Evolutionary conservation across 805 yeast genomes (phyloP).

Genomic region (Ogataea parapolymorpha): DNA sequence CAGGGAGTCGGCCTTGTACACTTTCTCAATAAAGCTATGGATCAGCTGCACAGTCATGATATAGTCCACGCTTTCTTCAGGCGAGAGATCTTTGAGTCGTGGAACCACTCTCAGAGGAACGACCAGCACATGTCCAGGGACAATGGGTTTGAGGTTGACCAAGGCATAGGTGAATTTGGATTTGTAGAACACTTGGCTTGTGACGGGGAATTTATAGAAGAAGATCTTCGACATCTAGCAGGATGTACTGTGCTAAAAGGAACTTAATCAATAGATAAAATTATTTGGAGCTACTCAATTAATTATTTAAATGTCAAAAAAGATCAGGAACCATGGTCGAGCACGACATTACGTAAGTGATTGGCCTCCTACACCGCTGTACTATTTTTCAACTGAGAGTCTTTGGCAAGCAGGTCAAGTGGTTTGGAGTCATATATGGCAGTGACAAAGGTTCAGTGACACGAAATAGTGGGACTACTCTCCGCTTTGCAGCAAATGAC

Average conservation of each 20-base stretch:
- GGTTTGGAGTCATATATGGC: too few species aligned
- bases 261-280: not conserved
- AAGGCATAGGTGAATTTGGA: constrained; percentile 73
- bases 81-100: constrained; percentile 64
- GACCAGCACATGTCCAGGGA: constrained; percentile 90
- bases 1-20: constrained; percentile 75
- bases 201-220: constrained; percentile 54
- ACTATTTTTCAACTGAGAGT: too few species aligned
- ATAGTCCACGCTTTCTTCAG: constrained; percentile 73
- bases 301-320: not conserved
- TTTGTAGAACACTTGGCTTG: constrained; percentile 53
- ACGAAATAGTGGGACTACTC: too few species aligned
- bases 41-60: constrained; percentile 72
- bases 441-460: too few species aligned
- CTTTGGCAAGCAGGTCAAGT: too few species aligned
- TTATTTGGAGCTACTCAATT: not conserved
- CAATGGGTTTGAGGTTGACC: constrained; percentile 88
- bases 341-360: too few species aligned
- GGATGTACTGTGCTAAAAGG: too few species aligned
- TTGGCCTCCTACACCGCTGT: too few species aligned
- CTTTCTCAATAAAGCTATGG: constrained; percentile 59
- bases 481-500: too few species aligned
- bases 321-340: not conserved
- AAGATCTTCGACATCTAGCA: constrained; percentile 29
- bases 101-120: constrained; percentile 74